These are phyloP conservation scores for Nicotiana tabacum DNA, from an alignment of 257 asterid genomes.

Conservation along the genomic window DNA sequence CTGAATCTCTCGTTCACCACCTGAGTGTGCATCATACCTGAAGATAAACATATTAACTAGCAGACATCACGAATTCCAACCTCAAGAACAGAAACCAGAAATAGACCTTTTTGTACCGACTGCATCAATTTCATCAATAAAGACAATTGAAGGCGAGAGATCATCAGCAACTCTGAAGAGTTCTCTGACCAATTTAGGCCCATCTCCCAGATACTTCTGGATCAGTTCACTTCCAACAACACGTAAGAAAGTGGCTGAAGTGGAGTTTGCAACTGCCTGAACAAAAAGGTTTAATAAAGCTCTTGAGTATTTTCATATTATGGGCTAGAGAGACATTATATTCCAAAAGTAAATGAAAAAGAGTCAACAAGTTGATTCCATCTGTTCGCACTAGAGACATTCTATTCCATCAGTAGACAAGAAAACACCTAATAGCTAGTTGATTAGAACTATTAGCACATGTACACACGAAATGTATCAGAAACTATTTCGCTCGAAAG, in stretches of 20 bases:
- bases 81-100: background rate
- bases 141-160: slow-evolving; percentile 94
- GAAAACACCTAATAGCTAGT: background rate
- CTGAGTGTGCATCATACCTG: slow-evolving; percentile 96
- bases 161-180: slow-evolving; percentile 98
- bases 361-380: background rate
- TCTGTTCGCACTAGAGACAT: background rate
- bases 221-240: slow-evolving; percentile 96
- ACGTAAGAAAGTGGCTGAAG: slow-evolving; percentile 95
- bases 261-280: slow-evolving; percentile 97
- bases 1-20: slow-evolving; percentile 98
- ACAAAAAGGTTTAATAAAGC: slow-evolving; percentile 1
- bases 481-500: background rate
- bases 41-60: slow-evolving; percentile 8
- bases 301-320: background rate
- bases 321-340: background rate
- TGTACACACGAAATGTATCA: background rate
- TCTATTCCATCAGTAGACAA: background rate
- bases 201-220: slow-evolving; percentile 94
- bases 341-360: background rate
- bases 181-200: slow-evolving; percentile 95
- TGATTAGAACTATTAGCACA: background rate
- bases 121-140: slow-evolving; percentile 95
- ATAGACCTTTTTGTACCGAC: slow-evolving; percentile 84
- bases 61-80: background rate